Evolutionary conservation across 2,329 filamentous ascomycete species (phyloP).

Genomic region (Coniella lustricola): DNA sequence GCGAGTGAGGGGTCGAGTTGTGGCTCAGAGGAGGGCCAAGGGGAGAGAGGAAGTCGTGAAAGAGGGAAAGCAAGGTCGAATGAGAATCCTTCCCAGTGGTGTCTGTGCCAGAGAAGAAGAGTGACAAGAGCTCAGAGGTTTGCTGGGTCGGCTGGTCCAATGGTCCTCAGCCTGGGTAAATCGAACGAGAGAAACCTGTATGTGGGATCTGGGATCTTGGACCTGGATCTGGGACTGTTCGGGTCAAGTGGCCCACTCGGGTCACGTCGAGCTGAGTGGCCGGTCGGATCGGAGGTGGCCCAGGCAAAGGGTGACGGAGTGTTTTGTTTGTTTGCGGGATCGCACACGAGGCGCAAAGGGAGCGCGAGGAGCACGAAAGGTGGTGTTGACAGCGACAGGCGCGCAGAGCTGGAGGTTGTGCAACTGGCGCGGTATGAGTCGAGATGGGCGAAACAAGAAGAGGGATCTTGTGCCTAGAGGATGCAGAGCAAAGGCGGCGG

Average conservation of each 20-base stretch:
- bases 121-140: no score
- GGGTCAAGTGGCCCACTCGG: slow-evolving; percentile 3
- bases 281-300: no score
- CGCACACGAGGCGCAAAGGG: background rate
- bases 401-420: background rate
- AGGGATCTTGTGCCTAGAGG: background rate
- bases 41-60: background rate
- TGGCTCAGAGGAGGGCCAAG: no score
- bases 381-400: slow-evolving; percentile 13
- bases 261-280: background rate
- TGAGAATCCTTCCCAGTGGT: background rate
- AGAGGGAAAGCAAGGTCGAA: background rate
- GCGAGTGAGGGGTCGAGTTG: background rate
- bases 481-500: background rate
- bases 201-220: background rate
- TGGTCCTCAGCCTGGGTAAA: no score
- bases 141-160: no score
- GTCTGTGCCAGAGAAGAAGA: background rate
- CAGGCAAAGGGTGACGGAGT: no score
- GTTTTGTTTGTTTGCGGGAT: no score
- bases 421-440: slow-evolving; percentile 1
- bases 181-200: no score
- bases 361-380: background rate
- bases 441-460: background rate
- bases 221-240: background rate